Conservation (phyloP, 2,329 filamentous ascomycete species). For the Cordyceps javanica region DNA sequence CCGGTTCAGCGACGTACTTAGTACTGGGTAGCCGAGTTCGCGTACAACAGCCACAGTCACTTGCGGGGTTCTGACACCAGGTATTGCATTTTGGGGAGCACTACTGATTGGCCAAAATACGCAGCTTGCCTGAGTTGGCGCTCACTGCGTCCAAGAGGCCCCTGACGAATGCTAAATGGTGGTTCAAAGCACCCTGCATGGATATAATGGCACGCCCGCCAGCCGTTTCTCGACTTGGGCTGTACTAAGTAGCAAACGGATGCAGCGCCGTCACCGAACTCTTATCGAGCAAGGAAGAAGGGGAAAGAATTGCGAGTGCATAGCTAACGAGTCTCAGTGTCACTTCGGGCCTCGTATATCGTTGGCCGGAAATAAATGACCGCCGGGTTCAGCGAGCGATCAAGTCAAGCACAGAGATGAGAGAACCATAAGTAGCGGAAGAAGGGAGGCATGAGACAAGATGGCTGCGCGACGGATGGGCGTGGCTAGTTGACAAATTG, state of each 20-base stretch:
- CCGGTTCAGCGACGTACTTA: conserved; percentile 6
- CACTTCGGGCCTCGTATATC: too few species aligned
- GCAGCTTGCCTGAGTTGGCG: neutral
- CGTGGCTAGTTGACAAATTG: too few species aligned
- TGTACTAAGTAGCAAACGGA: neutral
- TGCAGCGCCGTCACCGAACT: neutral
- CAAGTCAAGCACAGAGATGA: too few species aligned
- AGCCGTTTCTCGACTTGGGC: neutral
- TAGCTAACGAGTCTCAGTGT: too few species aligned
- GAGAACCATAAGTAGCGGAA: neutral
- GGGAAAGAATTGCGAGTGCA: too few species aligned
- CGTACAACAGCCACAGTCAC: neutral
- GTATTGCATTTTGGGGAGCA: neutral
- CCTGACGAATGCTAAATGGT: neutral
- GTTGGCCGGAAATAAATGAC: too few species aligned
- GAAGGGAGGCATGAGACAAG: neutral
- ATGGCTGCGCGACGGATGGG: too few species aligned
- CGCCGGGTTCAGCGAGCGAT: too few species aligned
- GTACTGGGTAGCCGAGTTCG: conserved; percentile 5
- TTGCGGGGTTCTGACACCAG: conserved; percentile 1
- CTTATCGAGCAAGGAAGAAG: too few species aligned
- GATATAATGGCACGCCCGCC: too few species aligned
- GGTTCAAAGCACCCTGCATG: neutral
- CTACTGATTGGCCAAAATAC: conserved; percentile 9
- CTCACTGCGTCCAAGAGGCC: neutral